Base-by-base conservation (phyloP, 2,329 filamentous ascomycete genomes). In the Beauveria caledonica region DNA sequence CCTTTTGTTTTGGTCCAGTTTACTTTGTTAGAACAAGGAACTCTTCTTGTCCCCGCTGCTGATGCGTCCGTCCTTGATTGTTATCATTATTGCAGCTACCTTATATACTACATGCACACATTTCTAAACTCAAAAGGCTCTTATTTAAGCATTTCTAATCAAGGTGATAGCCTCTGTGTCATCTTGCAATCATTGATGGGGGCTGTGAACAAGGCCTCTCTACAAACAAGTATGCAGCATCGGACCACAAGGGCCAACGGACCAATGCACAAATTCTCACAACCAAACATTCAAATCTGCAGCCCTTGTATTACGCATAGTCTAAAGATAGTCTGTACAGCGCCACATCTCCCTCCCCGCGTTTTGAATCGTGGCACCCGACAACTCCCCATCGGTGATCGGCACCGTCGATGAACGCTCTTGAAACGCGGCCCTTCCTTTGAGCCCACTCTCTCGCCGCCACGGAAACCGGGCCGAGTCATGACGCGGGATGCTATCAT, bases 1-100 rank as follows among this genome's bases (percentile, higher is more conserved):
- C 36, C 21, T 45, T 61, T 25, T 52, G 63, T 61, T 50, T 42
- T 42, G 15, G 15, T 42, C 17, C 40, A n/a, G 7, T 50, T 50
- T 17, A 25, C 60, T 64, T 66, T 66, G 33, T 65, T 40, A 13
- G 68, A 68, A 71, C 65, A 68, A 70, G 65, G 64, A 62, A 63
- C 63, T 53, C 56, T 15, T 7, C 9, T 21, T 4, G 40, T 45
- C 3, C 13, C 39, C 17, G 23, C 11, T 40, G 21, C 29, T 27
- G 36, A 27, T 44, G 23, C 25, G 36, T 52, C 3, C 19, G 6
- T 29, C 45, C 44, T 42, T 15, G 27, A 40, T 29, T 19, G 44
- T 50, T 42, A 49, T 21, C 39, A 50, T 25, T 36, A 52, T 39
- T 52, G 55, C 42, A 51, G 52, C 45, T 57, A 50, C 45, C 19